Evolutionary conservation across 306 rosid species (phyloP).

Genomic region (Vigna reflexopilosa): DNA sequence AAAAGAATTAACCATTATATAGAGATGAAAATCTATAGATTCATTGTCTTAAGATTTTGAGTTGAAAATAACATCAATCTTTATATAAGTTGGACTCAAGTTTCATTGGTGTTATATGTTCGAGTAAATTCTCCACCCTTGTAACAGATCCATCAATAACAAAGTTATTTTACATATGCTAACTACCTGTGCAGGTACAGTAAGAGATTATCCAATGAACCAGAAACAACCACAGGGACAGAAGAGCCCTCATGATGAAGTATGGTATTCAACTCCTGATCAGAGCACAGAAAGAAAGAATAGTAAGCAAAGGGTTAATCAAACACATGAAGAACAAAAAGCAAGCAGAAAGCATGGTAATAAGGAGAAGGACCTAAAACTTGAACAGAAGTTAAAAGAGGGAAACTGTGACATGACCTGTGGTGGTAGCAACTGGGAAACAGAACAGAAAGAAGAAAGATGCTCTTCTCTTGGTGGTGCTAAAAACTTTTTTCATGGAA

Average conservation of each 20-base stretch:
- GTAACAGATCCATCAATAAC: too few relatives aligned
- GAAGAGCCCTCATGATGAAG: conserved; percentile 39
- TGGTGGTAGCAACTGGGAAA: background rate
- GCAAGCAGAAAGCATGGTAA: background rate
- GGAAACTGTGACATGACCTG: background rate
- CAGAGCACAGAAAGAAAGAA: background rate
- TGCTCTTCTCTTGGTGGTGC: conserved; percentile 40
- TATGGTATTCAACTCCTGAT: conserved; percentile 7
- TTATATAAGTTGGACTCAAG: too few relatives aligned
- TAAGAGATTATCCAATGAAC: conserved; percentile 8
- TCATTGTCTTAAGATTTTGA: too few relatives aligned
- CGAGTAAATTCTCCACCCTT: too few relatives aligned
- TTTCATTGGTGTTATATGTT: too few relatives aligned
- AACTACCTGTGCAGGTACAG: conserved; percentile 36
- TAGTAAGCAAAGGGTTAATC: background rate
- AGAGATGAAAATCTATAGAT: too few relatives aligned
- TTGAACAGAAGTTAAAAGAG: background rate
- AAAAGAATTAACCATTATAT: too few relatives aligned
- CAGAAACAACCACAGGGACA: conserved; percentile 29
- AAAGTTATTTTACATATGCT: background rate
- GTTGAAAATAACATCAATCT: too few relatives aligned
- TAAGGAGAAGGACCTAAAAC: background rate
- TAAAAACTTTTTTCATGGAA: conserved; percentile 46
- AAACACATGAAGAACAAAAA: background rate
- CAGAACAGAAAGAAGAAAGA: conserved; percentile 22